Evolutionary conservation across 306 rosid genomes (phyloP), one percentile per base, ranked within the genome.

Genomic region (Lathyrus tuberosus): DNA sequence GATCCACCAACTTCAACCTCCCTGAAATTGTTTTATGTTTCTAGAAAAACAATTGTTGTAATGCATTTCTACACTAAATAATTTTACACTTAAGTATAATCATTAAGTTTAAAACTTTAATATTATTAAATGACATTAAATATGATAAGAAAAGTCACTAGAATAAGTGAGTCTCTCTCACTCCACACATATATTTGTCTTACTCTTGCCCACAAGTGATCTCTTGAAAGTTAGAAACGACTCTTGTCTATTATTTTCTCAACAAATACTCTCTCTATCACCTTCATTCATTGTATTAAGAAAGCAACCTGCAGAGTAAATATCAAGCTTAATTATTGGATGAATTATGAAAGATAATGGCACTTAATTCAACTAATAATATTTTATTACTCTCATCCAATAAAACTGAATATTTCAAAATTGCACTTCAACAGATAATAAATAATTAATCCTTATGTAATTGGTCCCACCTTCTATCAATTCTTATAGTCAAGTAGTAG

Each of bases 401-500:
- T 80, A 62, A 76, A 64, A 61, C 16, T 62, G 2, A 60, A 48
- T 53, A 60, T 54, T 71, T 77, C 53, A 65, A 43, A 67, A 52
- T 60, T 33, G 28, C 49, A 22, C 78, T 42, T 62, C 31, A 8
- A 38, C 44, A 22, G 10, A 79, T 63, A 71, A 58, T 69, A 67
- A 71, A 51, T 69, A 67, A 68, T 57, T 68, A 67, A 56, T 64
- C 54, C 60, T 46, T 69, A 77, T 69, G 83, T 63, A 81, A 65
- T 71, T 76, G 88, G 87, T 70, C 83, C 84, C 79, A 80, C 84
- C 18, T 31, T 62, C 75, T 24, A 72, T 79, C 62, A 75, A 40
- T 79, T 75, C 67, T 42, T 42, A 73, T 20, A 1, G 73, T 75
- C 76, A 80, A 58, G 67, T 10, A 57, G 66, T 53, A 20, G 15